A percentile compares a stretch with the other conserved stretches of the same genome.
Evolutionary conservation across 192 early-diverging fungal genomes (phyloP).

Genomic region (Fimicolochytrium jonesii): DNA sequence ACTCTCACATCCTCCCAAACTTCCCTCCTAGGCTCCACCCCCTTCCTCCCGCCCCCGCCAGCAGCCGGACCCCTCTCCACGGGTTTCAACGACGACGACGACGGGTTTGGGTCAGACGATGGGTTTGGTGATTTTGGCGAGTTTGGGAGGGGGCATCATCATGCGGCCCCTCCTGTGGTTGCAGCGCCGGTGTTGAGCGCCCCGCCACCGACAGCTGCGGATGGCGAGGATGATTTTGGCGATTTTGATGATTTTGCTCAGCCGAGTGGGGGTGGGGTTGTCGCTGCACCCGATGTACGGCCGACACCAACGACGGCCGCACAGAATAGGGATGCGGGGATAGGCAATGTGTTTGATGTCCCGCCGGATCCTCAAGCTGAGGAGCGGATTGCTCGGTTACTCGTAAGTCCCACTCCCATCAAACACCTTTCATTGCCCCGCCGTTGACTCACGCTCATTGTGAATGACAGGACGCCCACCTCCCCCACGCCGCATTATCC

Average conservation of each 20-base stretch:
- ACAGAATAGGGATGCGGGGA: background rate
- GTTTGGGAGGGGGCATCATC: background rate
- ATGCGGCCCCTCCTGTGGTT: background rate
- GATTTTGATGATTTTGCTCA: constrained; percentile 28
- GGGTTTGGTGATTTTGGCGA: constrained; percentile 15
- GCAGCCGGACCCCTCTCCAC: background rate
- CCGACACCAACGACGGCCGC: too few relatives aligned
- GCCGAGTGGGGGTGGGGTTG: background rate
- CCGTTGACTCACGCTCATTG: too few relatives aligned
- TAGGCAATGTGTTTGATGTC: background rate
- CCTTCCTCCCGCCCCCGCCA: background rate
- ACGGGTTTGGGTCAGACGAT: background rate
- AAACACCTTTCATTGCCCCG: background rate
- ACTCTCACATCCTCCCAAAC: too few relatives aligned
- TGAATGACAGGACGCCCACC: too few relatives aligned
- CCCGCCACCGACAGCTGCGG: background rate
- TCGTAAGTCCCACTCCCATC: too few relatives aligned
- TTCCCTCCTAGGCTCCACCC: background rate
- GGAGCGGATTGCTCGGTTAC: too few relatives aligned
- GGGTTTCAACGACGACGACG: background rate
- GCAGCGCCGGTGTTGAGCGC: background rate
- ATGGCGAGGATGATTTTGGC: constrained; percentile 43
- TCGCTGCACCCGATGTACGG: background rate
- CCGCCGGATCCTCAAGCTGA: too few relatives aligned
- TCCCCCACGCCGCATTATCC: background rate